A percentile compares a stretch with the other conserved stretches of the same genome.
These are phyloP conservation scores for Scalesia atractyloides DNA, from an alignment of 129 eudicot species.

Conservation along the genomic window DNA sequence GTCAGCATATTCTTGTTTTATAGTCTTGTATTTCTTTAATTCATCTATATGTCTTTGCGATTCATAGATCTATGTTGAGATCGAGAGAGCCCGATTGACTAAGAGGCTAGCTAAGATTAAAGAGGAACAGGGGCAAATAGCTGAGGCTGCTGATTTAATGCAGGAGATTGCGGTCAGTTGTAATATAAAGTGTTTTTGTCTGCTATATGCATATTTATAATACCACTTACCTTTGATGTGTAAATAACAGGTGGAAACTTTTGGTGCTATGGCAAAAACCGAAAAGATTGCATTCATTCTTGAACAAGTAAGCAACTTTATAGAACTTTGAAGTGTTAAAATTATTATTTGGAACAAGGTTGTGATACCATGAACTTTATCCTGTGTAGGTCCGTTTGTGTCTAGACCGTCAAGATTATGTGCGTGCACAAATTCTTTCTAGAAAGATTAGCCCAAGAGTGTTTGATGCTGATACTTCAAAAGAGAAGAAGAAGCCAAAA, in stretches of 20 bases:
- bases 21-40: slow-evolving; percentile 18
- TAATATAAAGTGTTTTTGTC: not conserved
- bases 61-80: slow-evolving; percentile 77
- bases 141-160: slow-evolving; percentile 96
- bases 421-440: slow-evolving; percentile 92
- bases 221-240: not conserved
- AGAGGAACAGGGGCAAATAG: slow-evolving; percentile 84
- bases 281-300: slow-evolving; percentile 85
- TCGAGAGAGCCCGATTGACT: slow-evolving; percentile 81
- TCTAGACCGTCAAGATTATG: slow-evolving; percentile 84
- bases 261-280: slow-evolving; percentile 95
- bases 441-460: slow-evolving; percentile 91
- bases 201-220: not conserved
- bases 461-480: slow-evolving; percentile 73
- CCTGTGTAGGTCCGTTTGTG: slow-evolving; percentile 77
- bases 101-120: slow-evolving; percentile 82
- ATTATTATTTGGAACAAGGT: not conserved
- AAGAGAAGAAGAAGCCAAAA: slow-evolving; percentile 83
- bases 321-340: not conserved
- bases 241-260: slow-evolving; percentile 75
- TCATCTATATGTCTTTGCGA: not conserved
- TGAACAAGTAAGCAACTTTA: slow-evolving; percentile 59
- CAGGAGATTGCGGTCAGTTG: slow-evolving; percentile 89
- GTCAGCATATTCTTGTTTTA: not conserved
- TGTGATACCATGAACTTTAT: not conserved